Conservation (phyloP, 805 yeast genomes). For the Pichia paraexigua region DNA sequence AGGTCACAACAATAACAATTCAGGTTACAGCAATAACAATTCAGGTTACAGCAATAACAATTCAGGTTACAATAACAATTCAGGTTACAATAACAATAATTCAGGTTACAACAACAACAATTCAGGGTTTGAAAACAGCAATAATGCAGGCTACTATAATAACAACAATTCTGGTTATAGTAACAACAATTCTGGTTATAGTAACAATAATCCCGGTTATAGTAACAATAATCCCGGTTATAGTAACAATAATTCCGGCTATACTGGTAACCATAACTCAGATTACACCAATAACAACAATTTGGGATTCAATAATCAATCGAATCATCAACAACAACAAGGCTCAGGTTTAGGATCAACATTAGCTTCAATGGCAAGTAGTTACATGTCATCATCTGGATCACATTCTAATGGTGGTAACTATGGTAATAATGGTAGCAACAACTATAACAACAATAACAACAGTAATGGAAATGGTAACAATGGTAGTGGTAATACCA, state of each 20-base stretch:
- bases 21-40: not conserved
- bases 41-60: conserved; percentile 3
- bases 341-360: conserved; percentile 2
- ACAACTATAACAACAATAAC: not conserved
- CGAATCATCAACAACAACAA: not conserved
- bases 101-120: not conserved
- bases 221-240: conserved; percentile 2
- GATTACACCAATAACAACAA: conserved; percentile 4
- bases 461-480: not conserved
- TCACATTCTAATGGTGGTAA: not conserved
- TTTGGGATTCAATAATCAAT: not conserved
- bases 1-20: not conserved
- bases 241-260: not conserved
- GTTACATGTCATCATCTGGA: not conserved
- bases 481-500: conserved; percentile 2
- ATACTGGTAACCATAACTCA: not conserved
- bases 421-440: not conserved
- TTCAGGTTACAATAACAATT: not conserved
- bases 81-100: conserved; percentile 2
- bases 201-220: not conserved
- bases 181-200: conserved; percentile 4
- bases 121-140: not conserved
- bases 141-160: not conserved
- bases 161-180: not conserved
- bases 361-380: conserved; percentile 2